A percentile compares a stretch with the other conserved stretches of the same genome.
Conservation (phyloP, 805 yeast genomes). For the Saccharomycopsis olivae region DNA sequence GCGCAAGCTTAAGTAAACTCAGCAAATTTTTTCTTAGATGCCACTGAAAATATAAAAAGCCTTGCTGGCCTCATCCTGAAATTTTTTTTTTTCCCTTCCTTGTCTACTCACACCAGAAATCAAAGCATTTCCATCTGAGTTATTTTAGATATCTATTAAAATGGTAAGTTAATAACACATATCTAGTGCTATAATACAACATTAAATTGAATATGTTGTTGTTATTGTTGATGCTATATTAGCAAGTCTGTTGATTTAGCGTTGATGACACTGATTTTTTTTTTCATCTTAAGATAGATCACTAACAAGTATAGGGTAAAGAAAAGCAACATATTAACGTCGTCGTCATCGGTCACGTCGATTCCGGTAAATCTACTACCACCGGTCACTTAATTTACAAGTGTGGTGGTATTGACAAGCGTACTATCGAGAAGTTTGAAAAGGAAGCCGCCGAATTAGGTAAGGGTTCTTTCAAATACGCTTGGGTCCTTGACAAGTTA, state of each 20-base stretch:
- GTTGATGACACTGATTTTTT: no score
- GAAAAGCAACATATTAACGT: constrained; percentile 98
- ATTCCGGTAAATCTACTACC: constrained; percentile 97
- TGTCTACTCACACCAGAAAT: constrained; percentile 29
- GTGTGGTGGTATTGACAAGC: constrained; percentile 99
- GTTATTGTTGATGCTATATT: no score
- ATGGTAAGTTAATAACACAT: constrained; percentile 15
- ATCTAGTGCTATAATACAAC: no score
- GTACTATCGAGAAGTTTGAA: constrained; percentile 97
- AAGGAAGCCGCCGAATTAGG: constrained; percentile 97
- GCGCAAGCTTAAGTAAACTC: no score
- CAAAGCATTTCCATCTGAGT: constrained; percentile 29
- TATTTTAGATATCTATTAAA: constrained; percentile 18
- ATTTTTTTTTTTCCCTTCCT: constrained; percentile 15
- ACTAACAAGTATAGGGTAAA: constrained; percentile 50
- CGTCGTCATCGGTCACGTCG: constrained; percentile 99
- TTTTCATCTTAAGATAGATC: no score
- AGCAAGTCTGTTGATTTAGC: no score
- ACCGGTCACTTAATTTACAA: constrained; percentile 98
- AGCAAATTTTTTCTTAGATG: no score
- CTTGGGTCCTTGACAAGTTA: constrained; percentile 93
- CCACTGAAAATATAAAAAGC: no score
- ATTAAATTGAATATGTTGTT: no score
- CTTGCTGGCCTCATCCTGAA: no score
- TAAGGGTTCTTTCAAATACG: constrained; percentile 96